Evolutionary conservation across 2,329 filamentous ascomycete genomes (phyloP).

Genomic region (Fusarium pilosicola): DNA sequence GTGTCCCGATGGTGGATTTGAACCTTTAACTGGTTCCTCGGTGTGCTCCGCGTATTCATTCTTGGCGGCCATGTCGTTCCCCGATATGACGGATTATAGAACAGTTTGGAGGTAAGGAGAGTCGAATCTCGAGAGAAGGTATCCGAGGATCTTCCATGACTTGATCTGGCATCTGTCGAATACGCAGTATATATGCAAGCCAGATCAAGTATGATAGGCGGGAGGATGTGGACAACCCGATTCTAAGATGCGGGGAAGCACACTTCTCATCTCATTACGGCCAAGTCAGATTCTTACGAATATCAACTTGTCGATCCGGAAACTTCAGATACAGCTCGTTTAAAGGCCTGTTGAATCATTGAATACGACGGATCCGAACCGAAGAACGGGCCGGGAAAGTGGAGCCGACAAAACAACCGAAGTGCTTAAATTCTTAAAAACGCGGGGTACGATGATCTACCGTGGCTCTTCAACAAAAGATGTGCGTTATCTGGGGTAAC

Average conservation of each 20-base stretch:
- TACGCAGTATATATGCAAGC: not conserved
- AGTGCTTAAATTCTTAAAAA: too few species aligned
- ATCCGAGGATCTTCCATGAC: not conserved
- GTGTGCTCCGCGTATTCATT: not conserved
- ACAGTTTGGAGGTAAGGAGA: fast-evolving
- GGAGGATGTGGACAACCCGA: not conserved
- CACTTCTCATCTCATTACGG: not conserved
- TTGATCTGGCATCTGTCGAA: not conserved
- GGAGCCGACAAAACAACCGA: not conserved
- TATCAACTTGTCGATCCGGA: fast-evolving
- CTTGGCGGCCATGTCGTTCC: not conserved
- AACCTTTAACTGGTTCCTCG: not conserved
- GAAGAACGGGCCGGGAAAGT: not conserved
- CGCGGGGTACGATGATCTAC: not conserved
- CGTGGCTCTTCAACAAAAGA: fast-evolving
- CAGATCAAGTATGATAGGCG: fast-evolving
- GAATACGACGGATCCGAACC: not conserved
- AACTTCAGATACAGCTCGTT: not conserved
- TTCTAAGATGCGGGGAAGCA: not conserved
- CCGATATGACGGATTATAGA: fast-evolving
- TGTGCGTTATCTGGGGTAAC: not conserved
- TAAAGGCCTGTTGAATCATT: fast-evolving
- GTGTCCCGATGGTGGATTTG: not conserved
- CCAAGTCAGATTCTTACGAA: fast-evolving
- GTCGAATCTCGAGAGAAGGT: not conserved